Base-by-base conservation (phyloP, 2,329 filamentous ascomycete genomes). In the Domatiomyces catenatus region DNA sequence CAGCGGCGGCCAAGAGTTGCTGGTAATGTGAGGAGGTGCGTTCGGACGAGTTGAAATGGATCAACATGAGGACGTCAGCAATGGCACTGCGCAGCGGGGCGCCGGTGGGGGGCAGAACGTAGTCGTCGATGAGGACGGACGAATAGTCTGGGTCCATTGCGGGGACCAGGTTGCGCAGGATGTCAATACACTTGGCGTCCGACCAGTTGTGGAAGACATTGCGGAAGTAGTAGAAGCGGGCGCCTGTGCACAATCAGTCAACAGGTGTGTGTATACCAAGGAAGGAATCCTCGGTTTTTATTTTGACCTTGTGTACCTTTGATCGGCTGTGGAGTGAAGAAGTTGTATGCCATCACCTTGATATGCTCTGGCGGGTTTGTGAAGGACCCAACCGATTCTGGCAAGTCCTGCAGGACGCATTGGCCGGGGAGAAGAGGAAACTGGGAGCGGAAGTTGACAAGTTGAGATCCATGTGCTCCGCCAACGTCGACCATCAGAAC, bases 391-490 rank as follows among this genome's bases (percentile, higher is more conserved):
- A 69, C 58, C 3, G 60, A 60, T n/a, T 60, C 54, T 2, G 62
- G 63, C 3, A 63, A 56, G 50, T 73, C 71, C 51, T 73, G 66
- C 1, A 73, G 54, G 17, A 61, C 50, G 18, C 58, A 48, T 2
- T 50, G 47, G 5, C 53, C 55, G 7, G 43, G 20, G 7, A 58
- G n/a, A 8, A 53, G 18, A 0, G 58, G 54, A 17, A 52, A 54
- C 20, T 49, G 42, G 46, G 53, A 32, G 26, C 51, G 52, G 26
- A 59, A 53, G n/a, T 54, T 52, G 15, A 54, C 47, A 7, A 59
- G 51, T 28, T 59, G 56, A 7, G 61, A 56, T 17, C 60, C 60
- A 45, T 56, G 50, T 28, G 58, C 57, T 15, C 60, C 59, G 19
- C 59, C 60, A 36, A 62, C 43, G 24, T 62, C 60, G 10, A 62